Conservation (phyloP, 1,139 yeast species). For the Yamadazyma diospyri region DNA sequence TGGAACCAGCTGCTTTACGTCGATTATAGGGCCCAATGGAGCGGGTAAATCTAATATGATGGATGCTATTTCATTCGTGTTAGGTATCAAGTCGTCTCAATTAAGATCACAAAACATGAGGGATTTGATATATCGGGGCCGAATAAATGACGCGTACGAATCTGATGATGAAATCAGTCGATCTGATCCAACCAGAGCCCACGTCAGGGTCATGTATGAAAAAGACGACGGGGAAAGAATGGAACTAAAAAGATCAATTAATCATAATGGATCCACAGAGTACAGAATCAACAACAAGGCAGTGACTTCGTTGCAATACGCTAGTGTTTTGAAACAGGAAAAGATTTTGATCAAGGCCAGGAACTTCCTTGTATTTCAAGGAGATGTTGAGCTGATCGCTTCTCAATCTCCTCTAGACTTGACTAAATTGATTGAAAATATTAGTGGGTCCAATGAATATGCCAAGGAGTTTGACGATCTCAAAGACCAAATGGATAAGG, state of each 20-base stretch:
- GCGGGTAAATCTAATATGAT: slow-evolving; percentile 97
- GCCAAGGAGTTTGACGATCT: slow-evolving; percentile 65
- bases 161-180: slow-evolving; percentile 8
- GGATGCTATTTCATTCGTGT: slow-evolving; percentile 96
- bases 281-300: slow-evolving; percentile 63
- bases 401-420: slow-evolving; percentile 79
- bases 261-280: slow-evolving; percentile 57
- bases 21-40: slow-evolving; percentile 97
- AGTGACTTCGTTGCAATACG: slow-evolving; percentile 65
- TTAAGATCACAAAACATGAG: slow-evolving; percentile 70
- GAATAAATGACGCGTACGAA: slow-evolving; percentile 18
- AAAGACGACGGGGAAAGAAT: slow-evolving; percentile 54
- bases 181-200: slow-evolving; percentile 55
- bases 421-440: slow-evolving; percentile 70
- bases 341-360: slow-evolving; percentile 86
- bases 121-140: slow-evolving; percentile 81
- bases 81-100: slow-evolving; percentile 78
- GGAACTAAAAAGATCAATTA: slow-evolving; percentile 53
- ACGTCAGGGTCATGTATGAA: slow-evolving; percentile 78
- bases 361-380: slow-evolving; percentile 92
- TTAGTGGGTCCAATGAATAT: slow-evolving; percentile 76
- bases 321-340: slow-evolving; percentile 66
- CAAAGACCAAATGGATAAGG: slow-evolving; percentile 62
- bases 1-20: slow-evolving; percentile 79
- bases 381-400: slow-evolving; percentile 93